A percentile compares a stretch with the other conserved stretches of the same genome.
These are phyloP conservation scores for Plenodomus tracheiphilus DNA, from an alignment of 2,329 filamentous ascomycete genomes.

Conservation along the genomic window DNA sequence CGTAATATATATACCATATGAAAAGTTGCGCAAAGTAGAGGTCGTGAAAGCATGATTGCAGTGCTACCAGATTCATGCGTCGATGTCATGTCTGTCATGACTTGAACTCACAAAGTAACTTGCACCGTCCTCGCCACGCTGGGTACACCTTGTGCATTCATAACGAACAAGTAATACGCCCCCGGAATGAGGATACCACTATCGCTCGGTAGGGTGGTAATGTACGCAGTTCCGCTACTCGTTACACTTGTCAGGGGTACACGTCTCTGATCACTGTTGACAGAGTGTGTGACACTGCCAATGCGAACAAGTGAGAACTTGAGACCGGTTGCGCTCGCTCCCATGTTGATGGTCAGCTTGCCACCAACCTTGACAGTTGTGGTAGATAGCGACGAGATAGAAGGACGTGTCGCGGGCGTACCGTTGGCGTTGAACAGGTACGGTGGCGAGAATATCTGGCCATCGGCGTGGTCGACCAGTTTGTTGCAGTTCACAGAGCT, in stretches of 20 bases:
- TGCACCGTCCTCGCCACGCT: constrained; percentile 26
- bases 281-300: constrained; percentile 33
- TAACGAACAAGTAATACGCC: constrained; percentile 29
- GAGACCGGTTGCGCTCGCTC: constrained; percentile 5
- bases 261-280: constrained; percentile 34
- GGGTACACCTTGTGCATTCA: constrained; percentile 23
- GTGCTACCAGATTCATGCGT: background rate
- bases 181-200: constrained; percentile 28
- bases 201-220: constrained; percentile 23
- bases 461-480: constrained; percentile 31
- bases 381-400: constrained; percentile 15
- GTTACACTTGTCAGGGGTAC: constrained; percentile 19
- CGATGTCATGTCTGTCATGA: background rate
- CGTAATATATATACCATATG: background rate
- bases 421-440: constrained; percentile 33
- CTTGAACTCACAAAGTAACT: constrained; percentile 10
- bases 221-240: constrained; percentile 8
- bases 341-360: constrained; percentile 15
- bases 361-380: constrained; percentile 24
- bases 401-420: constrained; percentile 19
- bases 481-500: constrained; percentile 31
- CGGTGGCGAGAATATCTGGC: constrained; percentile 32
- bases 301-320: constrained; percentile 26
- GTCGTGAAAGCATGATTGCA: background rate
- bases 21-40: too few relatives aligned